Evolutionary conservation across 129 eudicot species (phyloP).

Genomic region (Pulicaria dysenterica): DNA sequence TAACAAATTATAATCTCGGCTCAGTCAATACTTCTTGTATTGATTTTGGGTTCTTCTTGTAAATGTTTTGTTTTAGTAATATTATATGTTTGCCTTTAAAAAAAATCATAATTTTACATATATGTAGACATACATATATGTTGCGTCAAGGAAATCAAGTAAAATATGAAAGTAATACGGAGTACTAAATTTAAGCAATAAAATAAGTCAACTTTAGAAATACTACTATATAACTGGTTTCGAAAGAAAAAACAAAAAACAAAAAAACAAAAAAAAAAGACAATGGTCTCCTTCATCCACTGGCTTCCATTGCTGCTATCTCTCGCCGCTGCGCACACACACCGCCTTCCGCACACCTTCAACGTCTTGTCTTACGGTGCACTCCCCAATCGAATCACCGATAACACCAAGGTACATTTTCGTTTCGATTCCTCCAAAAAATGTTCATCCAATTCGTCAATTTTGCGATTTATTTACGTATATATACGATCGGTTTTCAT

Average conservation of each 20-base stretch:
- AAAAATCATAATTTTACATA: too few species aligned
- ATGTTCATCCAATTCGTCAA: not conserved
- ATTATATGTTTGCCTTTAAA: too few species aligned
- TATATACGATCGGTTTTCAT: not conserved
- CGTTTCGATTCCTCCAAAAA: not conserved
- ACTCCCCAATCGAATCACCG: slow-evolving; percentile 41
- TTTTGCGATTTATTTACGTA: not conserved
- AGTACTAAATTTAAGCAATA: slow-evolving; percentile 26
- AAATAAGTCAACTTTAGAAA: slow-evolving; percentile 16
- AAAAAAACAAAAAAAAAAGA: not conserved
- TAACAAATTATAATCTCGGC: too few species aligned
- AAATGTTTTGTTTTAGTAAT: too few species aligned
- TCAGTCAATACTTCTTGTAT: too few species aligned
- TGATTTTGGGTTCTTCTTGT: too few species aligned
- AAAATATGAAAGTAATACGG: slow-evolving; percentile 15
- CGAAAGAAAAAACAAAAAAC: not conserved
- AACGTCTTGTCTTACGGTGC: slow-evolving; percentile 64
- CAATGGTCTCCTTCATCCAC: slow-evolving; percentile 29
- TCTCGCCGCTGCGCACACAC: slow-evolving; percentile 11
- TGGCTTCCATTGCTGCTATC: slow-evolving; percentile 32
- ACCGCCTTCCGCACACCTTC: slow-evolving; percentile 29
- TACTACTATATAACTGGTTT: slow-evolving; percentile 21
- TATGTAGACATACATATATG: too few species aligned
- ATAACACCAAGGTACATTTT: slow-evolving; percentile 47
- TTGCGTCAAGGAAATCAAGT: not conserved